A percentile compares a stretch with the other conserved stretches of the same genome.
Evolutionary conservation across 257 asterid species (phyloP).

Genomic region (Solanum ossicruentum): DNA sequence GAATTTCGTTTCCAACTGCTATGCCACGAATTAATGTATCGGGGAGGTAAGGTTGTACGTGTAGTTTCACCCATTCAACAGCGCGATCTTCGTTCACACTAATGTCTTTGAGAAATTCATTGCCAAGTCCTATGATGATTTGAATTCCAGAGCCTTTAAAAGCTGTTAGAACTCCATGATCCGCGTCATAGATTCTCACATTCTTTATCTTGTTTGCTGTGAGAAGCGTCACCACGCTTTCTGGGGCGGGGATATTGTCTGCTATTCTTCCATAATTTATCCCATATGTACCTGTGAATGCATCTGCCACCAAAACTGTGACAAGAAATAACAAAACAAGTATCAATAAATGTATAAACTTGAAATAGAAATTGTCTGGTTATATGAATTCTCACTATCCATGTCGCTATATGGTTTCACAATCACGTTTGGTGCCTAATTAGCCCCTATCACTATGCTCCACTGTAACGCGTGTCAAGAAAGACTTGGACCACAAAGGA

Average conservation of each 20-base stretch:
- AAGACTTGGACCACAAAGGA: not conserved
- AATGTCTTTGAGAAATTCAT: conserved; percentile 35
- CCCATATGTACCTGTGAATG: conserved; percentile 70
- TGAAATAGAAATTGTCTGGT: not conserved
- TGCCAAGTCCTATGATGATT: conserved; percentile 54
- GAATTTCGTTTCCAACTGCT: conserved; percentile 76
- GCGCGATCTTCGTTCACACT: conserved; percentile 46
- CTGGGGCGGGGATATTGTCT: conserved; percentile 66
- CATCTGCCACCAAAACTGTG: conserved; percentile 23
- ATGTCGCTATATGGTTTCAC: not conserved
- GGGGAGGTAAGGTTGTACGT: conserved; percentile 45
- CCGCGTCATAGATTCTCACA: conserved; percentile 58
- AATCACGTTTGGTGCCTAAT: not conserved
- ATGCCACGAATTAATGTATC: conserved; percentile 56
- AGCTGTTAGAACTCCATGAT: conserved; percentile 37
- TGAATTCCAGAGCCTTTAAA: conserved; percentile 48
- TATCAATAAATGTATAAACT: not conserved
- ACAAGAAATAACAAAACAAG: not conserved
- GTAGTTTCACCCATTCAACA: conserved; percentile 47
- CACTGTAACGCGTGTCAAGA: not conserved
- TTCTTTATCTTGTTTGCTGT: conserved; percentile 54
- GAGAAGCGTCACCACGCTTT: conserved; percentile 63
- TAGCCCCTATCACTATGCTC: not conserved
- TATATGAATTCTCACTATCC: not conserved
- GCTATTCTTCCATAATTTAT: conserved; percentile 71